Evolutionary conservation across 2,329 filamentous ascomycete species (phyloP), one percentile per base, ranked within the genome.

Genomic region (Penicillium sp.): DNA sequence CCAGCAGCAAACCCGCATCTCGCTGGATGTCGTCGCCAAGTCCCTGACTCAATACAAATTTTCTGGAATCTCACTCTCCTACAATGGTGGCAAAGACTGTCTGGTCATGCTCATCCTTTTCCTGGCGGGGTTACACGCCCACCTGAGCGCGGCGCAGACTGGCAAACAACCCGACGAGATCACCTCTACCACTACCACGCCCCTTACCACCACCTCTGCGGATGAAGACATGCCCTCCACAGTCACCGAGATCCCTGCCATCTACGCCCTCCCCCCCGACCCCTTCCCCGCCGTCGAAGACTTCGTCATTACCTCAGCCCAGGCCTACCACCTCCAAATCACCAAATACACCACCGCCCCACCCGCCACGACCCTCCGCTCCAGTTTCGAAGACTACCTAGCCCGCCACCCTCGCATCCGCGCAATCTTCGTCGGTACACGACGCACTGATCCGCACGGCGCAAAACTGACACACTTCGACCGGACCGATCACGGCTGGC

Each of bases 1-100:
- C 30, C 93, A 97, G 78, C 78, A 80, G 59, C 93, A 95, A 80
- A 90, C 91, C 49, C 85, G 87, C 62, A 81, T 86, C 56, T 89
- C 92, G 26, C 82, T 96, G 71, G 83, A 78, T 25, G 87, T 97
- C 25, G 87, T 97, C 60, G 84, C 87, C 62, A 85, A 92, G 70
- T 91, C 93, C 14, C 81, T 97, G 71, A 78, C 85, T 64, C 84
- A 83, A 72, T 98, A 97, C 76, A 84, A 84, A 88, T 85, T 90
- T 64, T 84, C 89, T 60, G 85, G 96, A 73, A 84, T 98, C 62
- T 92, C 93, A 5, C 83, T 98, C 65, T 96, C 94, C 59, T 99
- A 97, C 80, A 99, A 99, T 71, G 95, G 95, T 73, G 95, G 95
- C 63, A 99, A 99, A 78, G 95, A 98, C 83, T 98, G 94, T 72